Evolutionary conservation across 2,329 filamentous ascomycete species (phyloP), one percentile per base, ranked within the genome.

Genomic region (Tolypocladium tropicale): DNA sequence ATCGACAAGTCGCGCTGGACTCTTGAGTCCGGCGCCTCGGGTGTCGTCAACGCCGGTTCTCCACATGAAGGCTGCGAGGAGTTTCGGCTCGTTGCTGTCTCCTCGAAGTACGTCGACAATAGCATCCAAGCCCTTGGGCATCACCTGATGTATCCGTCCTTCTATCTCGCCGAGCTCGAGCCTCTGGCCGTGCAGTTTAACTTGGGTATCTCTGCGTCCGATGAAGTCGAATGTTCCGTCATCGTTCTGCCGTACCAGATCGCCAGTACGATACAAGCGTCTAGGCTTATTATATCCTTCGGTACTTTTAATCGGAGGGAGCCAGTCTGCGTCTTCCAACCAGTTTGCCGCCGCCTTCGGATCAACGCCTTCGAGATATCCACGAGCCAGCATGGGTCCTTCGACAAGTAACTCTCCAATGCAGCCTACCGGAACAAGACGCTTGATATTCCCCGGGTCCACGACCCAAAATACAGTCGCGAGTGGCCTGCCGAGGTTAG

Each of bases 131-230:
- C 9, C 9, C 23, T 21, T 36, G 30, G 37, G 52, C 28, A 54
- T 34, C 5, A n/a, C 52, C 16, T 33, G 39, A 30, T n/a, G 52
- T 16, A 43, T 12, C 12, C 33, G 55, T 16, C 52, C 14, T 30
- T 68, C 65, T 12, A 68, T 57, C 33, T 66, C 66, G 2, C 56
- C 61, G 3, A 79, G 69, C 67, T 79, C 83, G 50, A 81, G 70
- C 52, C 80, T 66, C 55, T 76, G 81, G 10, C 84, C 84, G 23
- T 76, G 73, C 14, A 84, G 65, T 65, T 84, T 84, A 53, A 83
- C 74, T 62, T 84, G 80, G 0, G 73, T 73, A 59, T 84, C 81
- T 58, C 78, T 79, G n/a, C 81, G 72, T 30, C 79, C 79, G 49
- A 79, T 61, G 53, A 74, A 78, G 0, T 70, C 60, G 6, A 80